Percentiles rank a stretch among this genome's conserved stretches.
Evolutionary conservation across 2,329 filamentous ascomycete species (phyloP).

Genomic region (Aureobasidium sp.): DNA sequence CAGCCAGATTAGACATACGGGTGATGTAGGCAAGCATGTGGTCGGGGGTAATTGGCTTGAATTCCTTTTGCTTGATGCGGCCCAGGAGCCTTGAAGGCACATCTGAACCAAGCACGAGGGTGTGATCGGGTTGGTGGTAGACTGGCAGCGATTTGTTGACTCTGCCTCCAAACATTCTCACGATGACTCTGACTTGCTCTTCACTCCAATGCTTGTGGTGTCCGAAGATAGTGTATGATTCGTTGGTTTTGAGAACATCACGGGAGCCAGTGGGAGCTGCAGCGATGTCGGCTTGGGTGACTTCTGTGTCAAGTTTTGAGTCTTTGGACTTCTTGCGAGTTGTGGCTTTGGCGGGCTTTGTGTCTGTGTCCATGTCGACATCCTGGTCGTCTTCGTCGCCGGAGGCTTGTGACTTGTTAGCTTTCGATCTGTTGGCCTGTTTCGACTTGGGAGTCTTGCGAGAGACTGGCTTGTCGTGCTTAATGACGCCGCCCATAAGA

Average conservation of each 20-base stretch:
- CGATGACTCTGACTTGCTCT: constrained; percentile 6
- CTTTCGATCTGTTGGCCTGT: neutral
- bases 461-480: neutral
- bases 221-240: constrained; percentile 12
- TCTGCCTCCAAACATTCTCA: constrained; percentile 12
- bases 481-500: neutral
- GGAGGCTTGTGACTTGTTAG: neutral
- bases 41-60: neutral
- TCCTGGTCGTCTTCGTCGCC: neutral
- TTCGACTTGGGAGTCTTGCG: neutral
- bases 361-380: neutral
- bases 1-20: neutral
- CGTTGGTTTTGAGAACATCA: neutral
- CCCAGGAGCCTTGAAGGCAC: neutral
- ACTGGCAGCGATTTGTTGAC: neutral
- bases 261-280: constrained; percentile 6
- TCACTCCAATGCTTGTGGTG: constrained; percentile 12
- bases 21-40: neutral
- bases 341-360: neutral
- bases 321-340: neutral
- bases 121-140: neutral
- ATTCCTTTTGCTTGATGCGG: neutral
- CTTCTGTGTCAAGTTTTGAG: neutral
- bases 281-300: neutral
- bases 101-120: constrained; percentile 13